phyloP scores from a whole-genome alignment of 768 basidiomycete species.

The Mycena crocata region DNA sequence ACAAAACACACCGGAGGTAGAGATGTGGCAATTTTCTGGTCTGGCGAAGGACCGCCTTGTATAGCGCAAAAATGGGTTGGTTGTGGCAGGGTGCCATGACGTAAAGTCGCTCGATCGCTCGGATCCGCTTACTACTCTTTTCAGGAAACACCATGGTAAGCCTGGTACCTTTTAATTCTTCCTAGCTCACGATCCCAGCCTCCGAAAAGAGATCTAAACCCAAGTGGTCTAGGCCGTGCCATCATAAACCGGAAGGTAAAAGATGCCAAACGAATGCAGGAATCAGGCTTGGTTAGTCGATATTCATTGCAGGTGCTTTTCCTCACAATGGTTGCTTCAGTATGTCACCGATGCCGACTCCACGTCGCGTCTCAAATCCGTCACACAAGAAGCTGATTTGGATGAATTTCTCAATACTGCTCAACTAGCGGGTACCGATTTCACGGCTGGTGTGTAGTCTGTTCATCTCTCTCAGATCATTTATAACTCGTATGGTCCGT shows the following conservation, averaged over 20 bases:
- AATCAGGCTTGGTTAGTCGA: conserved; percentile 72
- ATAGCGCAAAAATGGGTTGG: conserved; percentile 45
- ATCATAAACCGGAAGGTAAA: conserved; percentile 93
- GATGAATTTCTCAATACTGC: conserved; percentile 97
- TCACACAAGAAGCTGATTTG: conserved; percentile 95
- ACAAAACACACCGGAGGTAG: conserved; percentile 53
- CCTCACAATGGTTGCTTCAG: conserved; percentile 48
- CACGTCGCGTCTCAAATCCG: conserved; percentile 80
- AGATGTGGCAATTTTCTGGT: conserved; percentile 54
- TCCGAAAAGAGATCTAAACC: conserved; percentile 72
- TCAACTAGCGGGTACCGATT: conserved; percentile 93
- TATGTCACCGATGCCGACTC: conserved; percentile 82
- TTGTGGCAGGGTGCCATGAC: conserved; percentile 13
- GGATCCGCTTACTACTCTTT: neutral
- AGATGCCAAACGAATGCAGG: conserved; percentile 71
- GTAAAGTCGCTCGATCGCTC: neutral
- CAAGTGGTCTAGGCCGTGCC: conserved; percentile 91
- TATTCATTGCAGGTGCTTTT: conserved; percentile 19
- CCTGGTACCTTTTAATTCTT: conserved; percentile 19
- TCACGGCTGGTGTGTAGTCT: conserved; percentile 83
- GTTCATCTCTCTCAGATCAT: neutral
- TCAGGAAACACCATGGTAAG: conserved; percentile 31
- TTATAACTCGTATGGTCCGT: conserved; percentile 21
- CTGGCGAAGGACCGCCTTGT: conserved; percentile 56
- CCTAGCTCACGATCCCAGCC: conserved; percentile 51